These are phyloP conservation scores for Arthroderma sp. DNA, from an alignment of 2,329 filamentous ascomycete genomes.

Conservation along the genomic window DNA sequence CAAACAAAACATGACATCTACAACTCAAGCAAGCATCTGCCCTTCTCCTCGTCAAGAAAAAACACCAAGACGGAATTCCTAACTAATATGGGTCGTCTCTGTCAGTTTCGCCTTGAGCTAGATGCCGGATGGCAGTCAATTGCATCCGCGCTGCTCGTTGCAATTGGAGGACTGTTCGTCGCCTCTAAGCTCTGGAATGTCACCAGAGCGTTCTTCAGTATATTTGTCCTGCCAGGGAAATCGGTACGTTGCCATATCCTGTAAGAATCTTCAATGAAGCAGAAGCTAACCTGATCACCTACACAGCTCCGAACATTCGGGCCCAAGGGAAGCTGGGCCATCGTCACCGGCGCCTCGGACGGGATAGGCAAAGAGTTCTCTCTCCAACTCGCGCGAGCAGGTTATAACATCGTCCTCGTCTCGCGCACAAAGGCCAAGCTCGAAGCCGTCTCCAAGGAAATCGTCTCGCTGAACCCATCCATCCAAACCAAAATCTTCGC, in stretches of 20 bases:
- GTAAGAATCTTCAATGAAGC: neutral
- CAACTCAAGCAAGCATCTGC: too few relatives aligned
- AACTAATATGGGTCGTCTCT: slow-evolving; percentile 16
- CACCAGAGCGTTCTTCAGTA: slow-evolving; percentile 48
- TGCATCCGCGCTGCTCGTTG: slow-evolving; percentile 24
- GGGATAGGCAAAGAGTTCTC: slow-evolving; percentile 96
- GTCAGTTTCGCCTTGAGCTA: slow-evolving; percentile 22
- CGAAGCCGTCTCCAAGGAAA: slow-evolving; percentile 59
- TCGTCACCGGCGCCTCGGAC: slow-evolving; percentile 90
- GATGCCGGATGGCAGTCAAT: slow-evolving; percentile 25
- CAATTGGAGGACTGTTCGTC: slow-evolving; percentile 46
- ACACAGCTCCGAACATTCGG: slow-evolving; percentile 75
- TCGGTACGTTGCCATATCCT: slow-evolving; percentile 24
- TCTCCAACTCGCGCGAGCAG: slow-evolving; percentile 73
- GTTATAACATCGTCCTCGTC: slow-evolving; percentile 89
- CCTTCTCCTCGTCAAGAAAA: too few relatives aligned
- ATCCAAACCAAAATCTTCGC: slow-evolving; percentile 65
- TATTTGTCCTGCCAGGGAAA: slow-evolving; percentile 51
- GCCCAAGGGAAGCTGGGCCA: slow-evolving; percentile 80
- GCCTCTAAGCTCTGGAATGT: slow-evolving; percentile 45
- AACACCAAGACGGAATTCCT: too few relatives aligned
- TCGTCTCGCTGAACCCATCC: slow-evolving; percentile 51
- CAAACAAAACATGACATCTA: too few relatives aligned
- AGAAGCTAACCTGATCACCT: neutral
- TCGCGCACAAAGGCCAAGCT: slow-evolving; percentile 94